Evolutionary conservation across 139 green algal genomes (phyloP).

Genomic region (Micractinium conductrix): DNA sequence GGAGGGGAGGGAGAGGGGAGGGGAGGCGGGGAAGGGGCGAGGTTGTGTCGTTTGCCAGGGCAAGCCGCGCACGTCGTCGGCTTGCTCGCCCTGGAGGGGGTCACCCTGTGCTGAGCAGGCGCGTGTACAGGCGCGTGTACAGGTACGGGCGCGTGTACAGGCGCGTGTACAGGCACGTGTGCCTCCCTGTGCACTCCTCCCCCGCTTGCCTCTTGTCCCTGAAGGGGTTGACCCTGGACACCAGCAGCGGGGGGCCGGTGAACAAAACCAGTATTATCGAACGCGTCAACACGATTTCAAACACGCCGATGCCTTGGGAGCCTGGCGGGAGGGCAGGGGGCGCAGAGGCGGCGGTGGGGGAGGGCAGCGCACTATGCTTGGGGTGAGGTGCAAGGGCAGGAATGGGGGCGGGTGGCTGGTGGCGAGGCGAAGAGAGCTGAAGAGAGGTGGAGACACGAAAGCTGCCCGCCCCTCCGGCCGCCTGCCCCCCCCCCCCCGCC

Average conservation of each 20-base stretch:
- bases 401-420: neutral
- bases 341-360: neutral
- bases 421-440: neutral
- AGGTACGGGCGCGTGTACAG: too few relatives aligned
- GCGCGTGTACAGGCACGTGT: too few relatives aligned
- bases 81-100: too few relatives aligned
- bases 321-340: neutral
- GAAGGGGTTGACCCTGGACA: constrained; percentile 30
- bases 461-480: neutral
- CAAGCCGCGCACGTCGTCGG: too few relatives aligned
- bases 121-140: too few relatives aligned
- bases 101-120: too few relatives aligned
- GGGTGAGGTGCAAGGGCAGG: neutral
- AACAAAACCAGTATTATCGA: constrained; percentile 37
- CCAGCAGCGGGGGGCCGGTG: constrained; percentile 35
- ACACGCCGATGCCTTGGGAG: constrained; percentile 25
- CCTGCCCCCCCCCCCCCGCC: neutral
- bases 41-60: too few relatives aligned
- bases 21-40: neutral
- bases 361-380: neutral
- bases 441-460: neutral
- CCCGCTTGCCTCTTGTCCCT: neutral
- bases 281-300: constrained; percentile 42
- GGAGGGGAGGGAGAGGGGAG: neutral
- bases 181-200: too few relatives aligned